These are phyloP conservation scores for Sherardia arvensis DNA, from an alignment of 257 asterid species.

Conservation along the genomic window DNA sequence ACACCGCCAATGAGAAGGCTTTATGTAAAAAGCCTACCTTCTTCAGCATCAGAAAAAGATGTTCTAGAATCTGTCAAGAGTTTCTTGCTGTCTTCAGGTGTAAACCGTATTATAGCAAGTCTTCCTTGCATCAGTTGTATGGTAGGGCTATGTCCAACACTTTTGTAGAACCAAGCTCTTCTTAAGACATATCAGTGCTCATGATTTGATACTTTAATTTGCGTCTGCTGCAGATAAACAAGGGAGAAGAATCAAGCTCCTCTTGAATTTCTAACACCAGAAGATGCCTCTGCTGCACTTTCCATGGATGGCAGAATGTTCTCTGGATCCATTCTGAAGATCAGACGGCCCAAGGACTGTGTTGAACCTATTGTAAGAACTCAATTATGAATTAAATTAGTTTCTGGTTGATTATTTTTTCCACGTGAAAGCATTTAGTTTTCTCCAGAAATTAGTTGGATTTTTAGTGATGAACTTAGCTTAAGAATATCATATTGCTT, in stretches of 20 bases:
- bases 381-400: slow-evolving; percentile 20
- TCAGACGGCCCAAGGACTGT: slow-evolving; percentile 94
- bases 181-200: slow-evolving; percentile 7
- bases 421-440: not conserved
- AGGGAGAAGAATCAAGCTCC: slow-evolving; percentile 95
- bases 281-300: slow-evolving; percentile 93
- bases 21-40: slow-evolving; percentile 73
- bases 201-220: slow-evolving; percentile 1
- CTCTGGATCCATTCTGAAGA: slow-evolving; percentile 55
- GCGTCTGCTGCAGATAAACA: slow-evolving; percentile 61
- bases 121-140: slow-evolving; percentile 95
- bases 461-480: not conserved
- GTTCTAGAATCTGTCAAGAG: slow-evolving; percentile 65
- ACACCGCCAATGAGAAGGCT: slow-evolving; percentile 96
- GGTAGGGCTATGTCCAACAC: slow-evolving; percentile 37
- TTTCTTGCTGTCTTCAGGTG: slow-evolving; percentile 65
- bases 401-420: not conserved
- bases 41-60: slow-evolving; percentile 74
- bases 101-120: slow-evolving; percentile 63
- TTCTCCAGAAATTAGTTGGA: not conserved
- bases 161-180: slow-evolving; percentile 10
- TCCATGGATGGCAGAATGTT: slow-evolving; percentile 64
- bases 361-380: slow-evolving; percentile 70
- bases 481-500: not conserved
- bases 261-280: slow-evolving; percentile 91